Percentiles rank a stretch among this genome's conserved stretches.
These are phyloP conservation scores for Aspergillus piperis DNA, from an alignment of 2,329 filamentous ascomycete genomes.

Conservation along the genomic window DNA sequence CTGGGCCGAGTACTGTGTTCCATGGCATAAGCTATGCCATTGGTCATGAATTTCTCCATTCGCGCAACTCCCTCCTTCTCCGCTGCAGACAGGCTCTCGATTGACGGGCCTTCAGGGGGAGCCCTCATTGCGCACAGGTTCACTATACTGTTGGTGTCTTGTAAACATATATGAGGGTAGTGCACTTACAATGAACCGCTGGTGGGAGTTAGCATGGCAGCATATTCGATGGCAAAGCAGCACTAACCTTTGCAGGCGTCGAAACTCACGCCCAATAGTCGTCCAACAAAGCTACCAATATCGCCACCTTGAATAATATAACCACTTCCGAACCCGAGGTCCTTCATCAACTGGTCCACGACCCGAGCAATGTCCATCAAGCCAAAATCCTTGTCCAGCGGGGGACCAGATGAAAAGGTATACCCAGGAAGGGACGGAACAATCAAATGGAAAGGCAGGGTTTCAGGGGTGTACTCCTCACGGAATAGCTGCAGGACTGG, in stretches of 20 bases:
- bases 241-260: constrained; percentile 31
- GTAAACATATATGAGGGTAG: background rate
- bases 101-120: background rate
- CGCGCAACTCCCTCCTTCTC: background rate
- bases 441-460: constrained; percentile 34
- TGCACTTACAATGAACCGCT: constrained; percentile 4
- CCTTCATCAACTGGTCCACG: constrained; percentile 32
- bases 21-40: constrained; percentile 5
- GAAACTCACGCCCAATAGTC: constrained; percentile 27
- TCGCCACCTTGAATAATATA: constrained; percentile 38
- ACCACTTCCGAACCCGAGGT: constrained; percentile 30
- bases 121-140: constrained; percentile 1
- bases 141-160: background rate
- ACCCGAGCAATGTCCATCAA: constrained; percentile 28
- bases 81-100: background rate
- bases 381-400: constrained; percentile 28
- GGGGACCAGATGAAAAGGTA: constrained; percentile 33
- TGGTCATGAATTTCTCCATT: background rate
- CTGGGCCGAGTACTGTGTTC: constrained; percentile 6
- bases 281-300: constrained; percentile 31
- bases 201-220: background rate
- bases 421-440: constrained; percentile 36
- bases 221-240: background rate
- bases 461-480: constrained; percentile 28
- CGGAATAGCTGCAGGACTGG: constrained; percentile 32